Conservation (phyloP, 2,329 filamentous ascomycete species). For the Dryadomyces quercivorus region DNA sequence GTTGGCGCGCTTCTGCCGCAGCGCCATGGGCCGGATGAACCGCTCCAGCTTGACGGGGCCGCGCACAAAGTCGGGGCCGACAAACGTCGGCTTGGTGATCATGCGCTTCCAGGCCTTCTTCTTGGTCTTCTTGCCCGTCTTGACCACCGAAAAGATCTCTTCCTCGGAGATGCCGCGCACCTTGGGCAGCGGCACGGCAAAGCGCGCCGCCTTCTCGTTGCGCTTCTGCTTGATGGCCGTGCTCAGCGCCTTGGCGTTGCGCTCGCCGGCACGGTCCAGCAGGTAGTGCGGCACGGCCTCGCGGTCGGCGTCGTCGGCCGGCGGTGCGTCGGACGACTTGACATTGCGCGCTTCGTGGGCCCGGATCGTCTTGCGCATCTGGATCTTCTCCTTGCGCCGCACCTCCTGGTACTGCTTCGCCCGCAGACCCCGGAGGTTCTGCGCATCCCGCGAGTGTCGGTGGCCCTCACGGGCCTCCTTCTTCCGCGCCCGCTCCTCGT, state of each 20-base stretch:
- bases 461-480: slow-evolving; percentile 78
- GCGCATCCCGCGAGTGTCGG: slow-evolving; percentile 76
- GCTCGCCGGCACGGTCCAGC: slow-evolving; percentile 59
- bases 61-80: slow-evolving; percentile 81
- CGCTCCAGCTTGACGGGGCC: slow-evolving; percentile 69
- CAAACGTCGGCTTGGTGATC: slow-evolving; percentile 76
- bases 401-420: slow-evolving; percentile 92
- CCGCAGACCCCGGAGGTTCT: slow-evolving; percentile 81
- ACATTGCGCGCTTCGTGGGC: slow-evolving; percentile 93
- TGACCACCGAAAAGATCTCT: slow-evolving; percentile 74
- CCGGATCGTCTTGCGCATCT: slow-evolving; percentile 91
- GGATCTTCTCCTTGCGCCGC: slow-evolving; percentile 94
- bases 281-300: slow-evolving; percentile 86
- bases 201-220: slow-evolving; percentile 85
- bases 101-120: slow-evolving; percentile 56
- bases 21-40: slow-evolving; percentile 28
- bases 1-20: slow-evolving; percentile 69
- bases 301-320: slow-evolving; percentile 60
- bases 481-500: slow-evolving; percentile 86
- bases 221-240: slow-evolving; percentile 94
- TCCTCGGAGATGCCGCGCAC: slow-evolving; percentile 88
- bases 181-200: slow-evolving; percentile 84
- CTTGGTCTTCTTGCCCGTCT: slow-evolving; percentile 61
- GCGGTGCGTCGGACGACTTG: slow-evolving; percentile 55
- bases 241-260: slow-evolving; percentile 38